These are phyloP conservation scores for Fusarium algeriense DNA, from an alignment of 2,329 filamentous ascomycete genomes.

Conservation along the genomic window DNA sequence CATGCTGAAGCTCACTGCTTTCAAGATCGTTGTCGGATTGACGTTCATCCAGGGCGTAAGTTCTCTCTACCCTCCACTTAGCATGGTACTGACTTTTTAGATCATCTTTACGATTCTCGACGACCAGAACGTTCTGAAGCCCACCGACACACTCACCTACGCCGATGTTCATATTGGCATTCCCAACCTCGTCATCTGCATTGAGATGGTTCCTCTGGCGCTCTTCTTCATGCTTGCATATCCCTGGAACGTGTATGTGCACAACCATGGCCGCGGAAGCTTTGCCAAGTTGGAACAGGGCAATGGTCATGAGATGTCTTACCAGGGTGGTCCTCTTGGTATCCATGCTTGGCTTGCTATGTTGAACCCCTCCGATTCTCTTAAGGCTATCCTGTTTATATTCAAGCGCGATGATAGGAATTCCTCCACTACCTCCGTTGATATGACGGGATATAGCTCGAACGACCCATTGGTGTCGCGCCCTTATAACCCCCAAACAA, in stretches of 20 bases:
- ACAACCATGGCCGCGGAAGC: conserved; percentile 8
- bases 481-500: not conserved
- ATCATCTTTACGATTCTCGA: conserved; percentile 37
- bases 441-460: conserved; percentile 16
- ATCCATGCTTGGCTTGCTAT: conserved; percentile 35
- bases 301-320: not conserved
- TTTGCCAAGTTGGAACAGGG: conserved; percentile 19
- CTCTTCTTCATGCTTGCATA: conserved; percentile 38
- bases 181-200: conserved; percentile 36
- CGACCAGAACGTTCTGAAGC: conserved; percentile 19
- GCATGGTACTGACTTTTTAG: not conserved
- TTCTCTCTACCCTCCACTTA: fast-evolving
- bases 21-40: conserved; percentile 37
- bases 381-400: conserved; percentile 33
- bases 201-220: conserved; percentile 38
- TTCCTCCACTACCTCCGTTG: not conserved
- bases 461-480: conserved; percentile 8
- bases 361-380: conserved; percentile 32
- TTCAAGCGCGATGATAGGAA: not conserved
- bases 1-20: conserved; percentile 37
- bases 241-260: conserved; percentile 36
- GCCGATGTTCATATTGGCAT: conserved; percentile 41
- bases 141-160: conserved; percentile 33
- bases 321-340: conserved; percentile 34
- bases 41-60: conserved; percentile 37